Evolutionary conservation across 257 asterid genomes (phyloP), one percentile per base, ranked within the genome.

Genomic region (Cinchona pubescens): DNA sequence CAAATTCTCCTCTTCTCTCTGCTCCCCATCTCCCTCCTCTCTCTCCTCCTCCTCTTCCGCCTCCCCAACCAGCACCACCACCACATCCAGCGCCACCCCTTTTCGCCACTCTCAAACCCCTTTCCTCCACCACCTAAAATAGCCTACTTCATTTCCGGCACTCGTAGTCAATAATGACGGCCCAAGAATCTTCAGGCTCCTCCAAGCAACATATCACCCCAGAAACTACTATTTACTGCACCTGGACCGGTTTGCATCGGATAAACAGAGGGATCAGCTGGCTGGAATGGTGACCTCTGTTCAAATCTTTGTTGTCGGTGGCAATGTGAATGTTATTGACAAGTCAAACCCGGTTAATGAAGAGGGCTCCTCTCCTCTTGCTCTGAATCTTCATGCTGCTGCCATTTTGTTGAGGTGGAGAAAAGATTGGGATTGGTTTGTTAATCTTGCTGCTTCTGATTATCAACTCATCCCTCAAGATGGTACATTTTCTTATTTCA

Each of bases 381-480:
- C 79, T 16, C 25, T 69, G 27, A 73, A 82, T 55, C 88, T 85
- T 68, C 88, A 85, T 43, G 86, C 81, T 29, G 85, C 86, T 63
- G 86, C 88, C 45, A 53, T 72, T 77, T 64, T 80, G 76, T 73
- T 80, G 77, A 82, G 80, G 75, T 80, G 86, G 88, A 79, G 73
- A 38, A 19, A 30, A 0, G 83, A 85, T n/a, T 85, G 88, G 88
- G 83, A 82, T 77, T 85, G 88, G 88, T 80, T 85, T 38, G 49
- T 82, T 16, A 85, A 85, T 68, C 86, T 85, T 46, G 83, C 65
- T 78, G 84, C 86, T 25, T 80, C 85, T 37, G 88, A 85, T 72
- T 82, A 85, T 75, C 88, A 86, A 40, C 83, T 85, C 11, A 58
- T 85, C 68, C 78, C 86, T 16, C 88, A 79, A 49, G 88, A 82